These are phyloP conservation scores for Ziziphus jujuba DNA, from an alignment of 306 rosid species.

Conservation along the genomic window DNA sequence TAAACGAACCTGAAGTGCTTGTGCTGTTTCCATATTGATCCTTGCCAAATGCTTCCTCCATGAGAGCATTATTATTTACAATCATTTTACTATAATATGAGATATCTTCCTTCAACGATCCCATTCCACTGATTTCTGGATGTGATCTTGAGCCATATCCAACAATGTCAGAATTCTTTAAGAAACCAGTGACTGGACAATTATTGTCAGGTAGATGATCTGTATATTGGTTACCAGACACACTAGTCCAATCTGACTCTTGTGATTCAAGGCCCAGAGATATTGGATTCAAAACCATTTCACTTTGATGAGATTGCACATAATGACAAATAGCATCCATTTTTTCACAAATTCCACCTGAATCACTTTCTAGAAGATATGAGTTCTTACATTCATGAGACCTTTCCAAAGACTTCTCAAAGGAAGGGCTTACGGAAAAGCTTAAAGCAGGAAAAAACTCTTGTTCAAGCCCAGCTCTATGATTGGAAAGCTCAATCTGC, in stretches of 20 bases:
- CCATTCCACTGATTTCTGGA: constrained; percentile 30
- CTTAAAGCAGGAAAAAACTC: constrained; percentile 58
- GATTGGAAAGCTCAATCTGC: constrained; percentile 41
- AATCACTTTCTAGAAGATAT: constrained; percentile 24
- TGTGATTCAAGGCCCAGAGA: constrained; percentile 36
- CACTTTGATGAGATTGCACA: constrained; percentile 35
- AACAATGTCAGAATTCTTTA: constrained; percentile 31
- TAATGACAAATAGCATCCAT: constrained; percentile 29
- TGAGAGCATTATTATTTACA: constrained; percentile 25
- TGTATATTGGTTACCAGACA: constrained; percentile 30
- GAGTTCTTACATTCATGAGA: constrained; percentile 43
- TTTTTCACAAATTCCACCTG: constrained; percentile 31
- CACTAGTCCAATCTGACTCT: constrained; percentile 37
- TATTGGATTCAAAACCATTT: constrained; percentile 30
- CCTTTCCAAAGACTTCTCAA: constrained; percentile 36
- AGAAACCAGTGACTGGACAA: constrained; percentile 20
- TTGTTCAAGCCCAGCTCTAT: constrained; percentile 35
- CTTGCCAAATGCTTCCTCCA: constrained; percentile 35
- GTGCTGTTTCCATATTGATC: constrained; percentile 31
- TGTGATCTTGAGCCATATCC: constrained; percentile 15
- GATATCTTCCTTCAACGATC: constrained; percentile 33
- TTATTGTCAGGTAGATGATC: constrained; percentile 27
- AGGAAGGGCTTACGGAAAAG: constrained; percentile 41
- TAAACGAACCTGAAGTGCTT: constrained; percentile 34
- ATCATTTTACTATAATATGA: constrained; percentile 34